Percentiles rank a stretch among this genome's conserved stretches.
phyloP scores from a whole-genome alignment of 768 basidiomycete species.

The Trametes cubensis region DNA sequence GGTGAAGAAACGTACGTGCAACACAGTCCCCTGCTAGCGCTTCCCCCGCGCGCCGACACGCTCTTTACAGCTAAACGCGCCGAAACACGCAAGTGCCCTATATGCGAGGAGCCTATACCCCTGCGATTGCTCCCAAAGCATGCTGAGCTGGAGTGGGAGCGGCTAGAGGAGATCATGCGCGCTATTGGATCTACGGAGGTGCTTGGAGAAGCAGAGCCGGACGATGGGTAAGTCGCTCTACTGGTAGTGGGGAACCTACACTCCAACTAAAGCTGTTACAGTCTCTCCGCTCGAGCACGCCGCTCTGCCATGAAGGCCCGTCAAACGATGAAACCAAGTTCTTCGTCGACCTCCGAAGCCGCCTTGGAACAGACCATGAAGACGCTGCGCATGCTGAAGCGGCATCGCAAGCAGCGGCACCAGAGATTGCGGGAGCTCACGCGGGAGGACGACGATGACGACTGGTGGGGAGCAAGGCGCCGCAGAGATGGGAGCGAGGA shows the following conservation, averaged over 20 bases:
- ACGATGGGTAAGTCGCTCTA: slow-evolving; percentile 52
- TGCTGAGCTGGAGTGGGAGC: slow-evolving; percentile 63
- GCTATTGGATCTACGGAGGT: slow-evolving; percentile 64
- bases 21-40: background rate
- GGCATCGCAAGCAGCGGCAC: slow-evolving; percentile 69
- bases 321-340: slow-evolving; percentile 30
- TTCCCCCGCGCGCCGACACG: background rate
- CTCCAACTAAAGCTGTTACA: background rate
- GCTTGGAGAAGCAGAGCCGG: slow-evolving; percentile 52
- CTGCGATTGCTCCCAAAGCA: slow-evolving; percentile 70
- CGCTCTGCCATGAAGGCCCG: slow-evolving; percentile 51
- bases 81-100: slow-evolving; percentile 75
- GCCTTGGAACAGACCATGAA: slow-evolving; percentile 45
- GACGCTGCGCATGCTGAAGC: slow-evolving; percentile 62
- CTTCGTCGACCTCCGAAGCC: slow-evolving; percentile 25
- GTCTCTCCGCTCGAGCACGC: slow-evolving; percentile 40
- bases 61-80: slow-evolving; percentile 60
- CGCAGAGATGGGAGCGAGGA: slow-evolving; percentile 34
- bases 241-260: background rate
- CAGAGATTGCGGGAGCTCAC: slow-evolving; percentile 67
- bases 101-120: slow-evolving; percentile 73
- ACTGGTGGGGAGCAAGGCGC: slow-evolving; percentile 24
- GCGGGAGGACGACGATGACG: slow-evolving; percentile 58
- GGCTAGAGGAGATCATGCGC: slow-evolving; percentile 67
- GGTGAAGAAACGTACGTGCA: slow-evolving; percentile 45